Base-by-base conservation (phyloP, 2,329 filamentous ascomycete genomes). In the Fusarium verrucosum region DNA sequence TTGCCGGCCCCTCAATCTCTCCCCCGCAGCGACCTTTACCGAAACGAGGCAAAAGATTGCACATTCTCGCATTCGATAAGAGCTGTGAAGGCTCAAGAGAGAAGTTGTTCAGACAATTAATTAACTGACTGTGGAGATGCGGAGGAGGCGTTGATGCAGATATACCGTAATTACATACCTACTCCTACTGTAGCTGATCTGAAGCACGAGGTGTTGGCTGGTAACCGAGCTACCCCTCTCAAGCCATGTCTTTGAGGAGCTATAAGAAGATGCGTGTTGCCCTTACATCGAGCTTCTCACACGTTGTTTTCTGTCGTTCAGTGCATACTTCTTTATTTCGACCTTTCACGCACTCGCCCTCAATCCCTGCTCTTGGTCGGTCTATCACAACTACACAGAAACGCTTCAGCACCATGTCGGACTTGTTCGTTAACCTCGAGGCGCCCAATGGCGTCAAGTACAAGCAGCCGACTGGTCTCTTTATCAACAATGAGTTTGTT, bases 401-500 rank as follows among this genome's bases (percentile, higher is more conserved):
- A 56, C 50, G 33, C 40, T 58, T 61, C 62, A 71, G 55, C 51
- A 67, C 52, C 17, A 72, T 72, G 70, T 58, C 70, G 32, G 58
- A 62, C 38, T 33, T 70, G 32, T 70, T 65, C 22, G 78, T 87
- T 50, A 83, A 92, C 72, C 84, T 94, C 56, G 91, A 86, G 50
- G 90, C 92, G 52, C 92, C 92, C 10, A 94, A 94, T 77, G 91
- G 91, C 71, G 83, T 82, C 76, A 89, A 87, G 72, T 94, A 92
- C 76, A 81, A 77, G 14, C 89, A 92, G 79, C 90, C 91, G 3
- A 83, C 86, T 25, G 92, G 92, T 26, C 83, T 94, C 10, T 94
- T 93, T 77, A 94, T 94, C 80, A 92, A 92, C 81, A 94, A 94
- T 64, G 89, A 92, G 74, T 94, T 91, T 76, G 89, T 93, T n/a